Base-by-base conservation (phyloP, 139 green algal genomes). In the Chlorella ohadii region DNA sequence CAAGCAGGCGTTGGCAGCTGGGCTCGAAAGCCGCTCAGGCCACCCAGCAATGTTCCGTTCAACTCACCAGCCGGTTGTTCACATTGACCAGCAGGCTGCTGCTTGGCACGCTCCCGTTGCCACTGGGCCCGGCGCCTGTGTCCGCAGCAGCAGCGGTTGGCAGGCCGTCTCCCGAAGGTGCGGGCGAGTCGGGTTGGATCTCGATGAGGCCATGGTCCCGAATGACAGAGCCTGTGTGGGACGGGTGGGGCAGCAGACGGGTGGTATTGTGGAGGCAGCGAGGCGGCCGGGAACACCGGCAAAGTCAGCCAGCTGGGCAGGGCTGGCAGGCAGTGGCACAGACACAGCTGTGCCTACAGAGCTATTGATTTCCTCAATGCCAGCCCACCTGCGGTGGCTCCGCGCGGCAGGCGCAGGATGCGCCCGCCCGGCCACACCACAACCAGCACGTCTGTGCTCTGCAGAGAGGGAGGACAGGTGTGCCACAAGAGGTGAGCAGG, bases 21-120 rank as follows among this genome's bases (percentile, higher is more conserved):
- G n/a, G n/a, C n/a, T n/a, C n/a, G n/a, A n/a, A n/a, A n/a, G n/a
- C n/a, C n/a, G n/a, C n/a, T n/a, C n/a, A n/a, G n/a, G n/a, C n/a
- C n/a, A n/a, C n/a, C n/a, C n/a, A n/a, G n/a, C n/a, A n/a, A n/a
- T n/a, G n/a, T n/a, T n/a, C n/a, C n/a, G n/a, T n/a, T n/a, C n/a
- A n/a, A 13, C 51, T 59, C 51, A 59, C 94, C 59, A 97, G 83
- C 20, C 85, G 75, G 85, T 97, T 97, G 88, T 98, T 98, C 25
- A 98, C 93, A 81, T 98, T 98, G 57, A 98, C 91, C 44, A 95
- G 70, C 61, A 57, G 70, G 27, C 70, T 41, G 65, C 15, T 33
- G 31, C 22, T n/a, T 2, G 5, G 20, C 25, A 4, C 33, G 25
- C 36, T 33, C 7, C 44, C 44, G 59, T 39, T 17, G 72, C 22